Base-by-base conservation (phyloP, 768 basidiomycete genomes). In the Termitomyces heimii region DNA sequence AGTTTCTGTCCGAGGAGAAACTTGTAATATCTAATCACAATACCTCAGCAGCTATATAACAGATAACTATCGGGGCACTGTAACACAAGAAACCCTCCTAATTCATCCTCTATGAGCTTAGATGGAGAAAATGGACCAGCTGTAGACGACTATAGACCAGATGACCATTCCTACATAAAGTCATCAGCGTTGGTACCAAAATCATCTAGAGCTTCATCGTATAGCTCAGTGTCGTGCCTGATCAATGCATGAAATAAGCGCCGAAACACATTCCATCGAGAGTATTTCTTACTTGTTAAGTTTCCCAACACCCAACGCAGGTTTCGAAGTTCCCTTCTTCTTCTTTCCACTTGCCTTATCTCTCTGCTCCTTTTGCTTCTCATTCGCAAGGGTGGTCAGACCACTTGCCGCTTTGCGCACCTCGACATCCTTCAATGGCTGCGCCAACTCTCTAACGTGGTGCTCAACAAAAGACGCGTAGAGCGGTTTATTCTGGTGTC, bases 141-240 rank as follows among this genome's bases (percentile, higher is more conserved):
- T 53, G 29, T 49, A 56, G 49, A 52, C 22, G 49, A 52, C 22
- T 22, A 40, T 16, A 35, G 14, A 26, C 6, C 26, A 3, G 24
- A 16, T 18, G 28, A 58, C n/a, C n/a, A n/a, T n/a, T 62, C 68
- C 79, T 88, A 96, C 94, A 96, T 97, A 79, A 96, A 96, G 68
- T 96, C 94, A 65, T 87, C 88, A 53, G 77, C 72, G 55, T 80
- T 77, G 60, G 73, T 78, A 46, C 88, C 89, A 67, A 92, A 90
- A 71, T 97, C 94, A 70, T 97, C 95, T 66, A 97, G 72, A 16
- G 86, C 83, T 72, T 97, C 95, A 14, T 95, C 93, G 64, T 98
- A 98, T 10, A 80, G 67, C 39, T 72, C 77, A 2, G 89, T 92
- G 71, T 96, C 94, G 55, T 89, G 68, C 70, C 92, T 94, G 63